Base-by-base conservation (phyloP, 1,284 basidiomycete species). In the Marasmius oreades region DNA sequence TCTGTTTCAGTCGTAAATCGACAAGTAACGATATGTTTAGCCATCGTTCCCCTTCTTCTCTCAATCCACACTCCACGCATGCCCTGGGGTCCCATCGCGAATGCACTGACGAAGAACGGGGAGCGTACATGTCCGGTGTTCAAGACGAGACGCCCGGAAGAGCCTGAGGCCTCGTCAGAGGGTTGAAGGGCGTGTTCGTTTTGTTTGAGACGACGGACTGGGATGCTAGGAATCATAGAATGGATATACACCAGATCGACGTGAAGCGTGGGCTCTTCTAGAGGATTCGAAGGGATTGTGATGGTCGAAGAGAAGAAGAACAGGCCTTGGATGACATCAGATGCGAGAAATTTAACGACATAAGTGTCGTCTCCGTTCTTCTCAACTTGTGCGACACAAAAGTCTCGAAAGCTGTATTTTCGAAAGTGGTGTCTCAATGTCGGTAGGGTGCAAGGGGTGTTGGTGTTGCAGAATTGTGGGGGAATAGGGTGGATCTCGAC, bases 1-100 rank as follows among this genome's bases (percentile, higher is more conserved):
- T 53, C 58, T 52, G 56, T 57, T 34, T 34, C 51, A 63, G 42
- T 51, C 44, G 57, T 56, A 6, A 62, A 43, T 11, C 45, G 59
- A 50, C 76, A 79, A 4, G 72, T 73, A 37, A 74, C 64, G 1
- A 80, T 70, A 20, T 71, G 66, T 33, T 76, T 64, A 28, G 67
- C 60, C 42, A 74, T 74, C 34, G 64, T 75, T 8, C 68, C 71
- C 46, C 76, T 69, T 42, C 67, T 65, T 26, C 80, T 69, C 59
- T 81, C 77, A 4, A 82, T 68, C 80, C 82, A 83, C 1, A 80
- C 68, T 0, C 78, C 80, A 2, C 81, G 74, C 54, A 69, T 68
- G 0, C 76, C 78, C 39, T 73, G 67, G 0, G 71, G 66, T 0
- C 81, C 80, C 2, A 84, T 61, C 2, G 71, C 67, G 59, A 72